Percentiles rank a stretch among this genome's conserved stretches.
phyloP scores from a whole-genome alignment of 345 rosid species.

The Clarkia xantiana region DNA sequence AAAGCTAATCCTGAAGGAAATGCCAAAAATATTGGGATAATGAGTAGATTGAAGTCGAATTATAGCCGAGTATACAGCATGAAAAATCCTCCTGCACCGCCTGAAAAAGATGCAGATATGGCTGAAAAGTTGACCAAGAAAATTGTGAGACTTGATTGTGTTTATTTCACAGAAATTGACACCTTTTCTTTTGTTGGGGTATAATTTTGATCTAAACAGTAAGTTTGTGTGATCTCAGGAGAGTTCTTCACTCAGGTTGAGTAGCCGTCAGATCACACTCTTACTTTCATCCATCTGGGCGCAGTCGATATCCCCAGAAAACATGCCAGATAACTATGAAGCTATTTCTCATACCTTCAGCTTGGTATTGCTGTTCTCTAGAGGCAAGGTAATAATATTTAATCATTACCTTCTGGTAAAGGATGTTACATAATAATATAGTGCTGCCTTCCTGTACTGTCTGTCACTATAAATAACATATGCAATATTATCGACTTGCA shows the following conservation, averaged over 20 bases:
- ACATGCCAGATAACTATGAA: constrained; percentile 79
- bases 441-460: too few species aligned
- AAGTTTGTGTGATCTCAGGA: constrained; percentile 43
- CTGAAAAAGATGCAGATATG: constrained; percentile 15
- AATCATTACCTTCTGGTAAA: too few species aligned
- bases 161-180: constrained; percentile 1
- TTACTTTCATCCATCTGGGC: constrained; percentile 93
- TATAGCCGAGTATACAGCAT: constrained; percentile 27
- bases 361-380: constrained; percentile 79
- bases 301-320: constrained; percentile 75
- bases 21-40: constrained; percentile 23
- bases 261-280: constrained; percentile 85
- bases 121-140: constrained; percentile 18
- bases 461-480: background rate
- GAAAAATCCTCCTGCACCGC: constrained; percentile 12
- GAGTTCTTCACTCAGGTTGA: constrained; percentile 56
- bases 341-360: constrained; percentile 88
- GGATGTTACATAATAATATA: too few species aligned
- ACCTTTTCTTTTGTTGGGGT: background rate
- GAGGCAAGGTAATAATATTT: constrained; percentile 80
- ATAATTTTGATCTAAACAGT: background rate
- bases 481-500: constrained; percentile 16
- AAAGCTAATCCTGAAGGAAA: constrained; percentile 25
- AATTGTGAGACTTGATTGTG: constrained; percentile 23
- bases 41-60: constrained; percentile 43